phyloP scores from a whole-genome alignment of 495 filamentous ascomycete species.

The Hypoxylon trugodes region DNA sequence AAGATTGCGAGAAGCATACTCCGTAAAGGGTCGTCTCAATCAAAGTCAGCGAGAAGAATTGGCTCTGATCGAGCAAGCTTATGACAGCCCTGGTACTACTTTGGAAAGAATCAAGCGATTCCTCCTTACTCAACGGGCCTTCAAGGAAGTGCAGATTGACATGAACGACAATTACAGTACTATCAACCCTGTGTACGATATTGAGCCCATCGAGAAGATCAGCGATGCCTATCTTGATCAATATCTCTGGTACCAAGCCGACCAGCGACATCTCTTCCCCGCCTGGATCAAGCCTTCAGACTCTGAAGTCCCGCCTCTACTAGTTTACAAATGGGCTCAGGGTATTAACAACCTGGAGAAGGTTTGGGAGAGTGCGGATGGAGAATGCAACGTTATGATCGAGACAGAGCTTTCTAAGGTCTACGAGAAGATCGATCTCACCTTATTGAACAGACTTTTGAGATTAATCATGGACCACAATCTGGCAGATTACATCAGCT shows the following conservation, averaged over 20 bases:
- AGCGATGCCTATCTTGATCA: conserved; percentile 99
- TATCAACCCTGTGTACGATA: conserved; percentile 99
- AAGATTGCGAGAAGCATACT: conserved; percentile 93
- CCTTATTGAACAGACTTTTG: conserved; percentile 89
- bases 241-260: conserved; percentile 99
- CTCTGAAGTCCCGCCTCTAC: conserved; percentile 95
- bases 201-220: conserved; percentile 99
- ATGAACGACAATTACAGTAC: conserved; percentile 99
- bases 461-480: conserved; percentile 99
- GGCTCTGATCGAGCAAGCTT: conserved; percentile 97
- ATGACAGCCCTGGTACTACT: conserved; percentile 96
- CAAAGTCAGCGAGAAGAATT: conserved; percentile 98
- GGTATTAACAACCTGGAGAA: conserved; percentile 99
- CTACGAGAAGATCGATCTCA: conserved; percentile 99
- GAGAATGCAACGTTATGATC: conserved; percentile 99
- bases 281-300: conserved; percentile 99
- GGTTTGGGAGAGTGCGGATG: conserved; percentile 95
- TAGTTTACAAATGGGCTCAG: conserved; percentile 99
- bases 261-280: conserved; percentile 97
- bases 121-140: conserved; percentile 93
- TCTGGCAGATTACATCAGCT: conserved; percentile 97
- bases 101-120: conserved; percentile 97
- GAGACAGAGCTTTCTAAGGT: conserved; percentile 98
- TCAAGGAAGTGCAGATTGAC: conserved; percentile 99
- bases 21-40: conserved; percentile 95